These are phyloP conservation scores for Handroanthus guayacan DNA, from an alignment of 257 asterid species.

Conservation along the genomic window DNA sequence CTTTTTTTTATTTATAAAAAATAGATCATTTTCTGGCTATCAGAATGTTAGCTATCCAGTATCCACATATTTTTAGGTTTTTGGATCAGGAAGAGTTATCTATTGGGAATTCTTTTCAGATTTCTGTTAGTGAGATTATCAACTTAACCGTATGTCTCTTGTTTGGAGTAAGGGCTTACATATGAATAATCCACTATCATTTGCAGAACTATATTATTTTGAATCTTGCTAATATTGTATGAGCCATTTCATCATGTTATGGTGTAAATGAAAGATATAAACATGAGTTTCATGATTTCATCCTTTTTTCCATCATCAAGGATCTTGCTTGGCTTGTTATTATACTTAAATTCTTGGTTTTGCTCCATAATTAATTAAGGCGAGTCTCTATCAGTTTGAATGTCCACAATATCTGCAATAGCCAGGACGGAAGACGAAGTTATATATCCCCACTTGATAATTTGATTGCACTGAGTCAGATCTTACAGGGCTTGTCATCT, in stretches of 20 bases:
- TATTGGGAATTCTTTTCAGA: conserved; percentile 1
- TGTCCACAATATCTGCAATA: conserved; percentile 6
- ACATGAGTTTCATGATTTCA: neutral
- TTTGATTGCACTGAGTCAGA: conserved; percentile 3
- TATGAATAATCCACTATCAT: neutral
- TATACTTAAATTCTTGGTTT: conserved; percentile 12
- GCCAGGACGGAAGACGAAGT: neutral
- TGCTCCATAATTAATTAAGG: conserved; percentile 20
- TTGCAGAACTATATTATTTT: neutral
- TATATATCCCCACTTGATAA: neutral
- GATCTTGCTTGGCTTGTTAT: conserved; percentile 6
- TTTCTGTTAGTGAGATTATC: neutral
- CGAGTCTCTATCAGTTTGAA: neutral
- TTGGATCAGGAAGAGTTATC: conserved; percentile 1
- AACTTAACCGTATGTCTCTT: conserved; percentile 5
- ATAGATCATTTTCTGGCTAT: conserved; percentile 15
- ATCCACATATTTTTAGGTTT: neutral
- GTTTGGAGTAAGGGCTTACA: neutral
- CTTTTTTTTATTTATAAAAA: no score
- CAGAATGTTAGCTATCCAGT: neutral
- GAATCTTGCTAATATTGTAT: conserved; percentile 16
- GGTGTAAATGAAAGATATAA: conserved; percentile 3
- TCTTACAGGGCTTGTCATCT: neutral
- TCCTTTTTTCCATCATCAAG: neutral
- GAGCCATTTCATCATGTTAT: neutral